phyloP scores from a whole-genome alignment of 805 yeast genomes.

The Ascoidea rubescens region DNA sequence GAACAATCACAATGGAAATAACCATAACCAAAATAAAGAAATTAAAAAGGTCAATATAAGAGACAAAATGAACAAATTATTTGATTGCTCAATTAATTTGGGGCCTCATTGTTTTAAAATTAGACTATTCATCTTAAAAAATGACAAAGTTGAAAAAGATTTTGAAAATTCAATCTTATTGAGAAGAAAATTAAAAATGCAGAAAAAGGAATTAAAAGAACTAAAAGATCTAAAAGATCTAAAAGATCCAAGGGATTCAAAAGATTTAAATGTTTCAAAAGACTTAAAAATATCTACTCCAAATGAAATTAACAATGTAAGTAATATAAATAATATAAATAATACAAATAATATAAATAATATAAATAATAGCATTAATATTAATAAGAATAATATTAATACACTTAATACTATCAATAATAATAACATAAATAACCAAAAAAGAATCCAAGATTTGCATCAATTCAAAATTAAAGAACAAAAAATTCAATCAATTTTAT shows the following conservation, averaged over 20 bases:
- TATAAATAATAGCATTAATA: neutral
- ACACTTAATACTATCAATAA: neutral
- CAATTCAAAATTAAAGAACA: too few species aligned
- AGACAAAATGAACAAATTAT: slow-evolving; percentile 79
- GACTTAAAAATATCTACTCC: too few species aligned
- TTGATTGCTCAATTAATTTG: slow-evolving; percentile 55
- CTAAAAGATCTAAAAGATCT: neutral
- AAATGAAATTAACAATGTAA: too few species aligned
- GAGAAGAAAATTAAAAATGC: slow-evolving; percentile 17
- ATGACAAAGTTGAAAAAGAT: slow-evolving; percentile 48
- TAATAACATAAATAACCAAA: neutral
- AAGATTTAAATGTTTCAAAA: too few species aligned
- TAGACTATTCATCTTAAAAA: slow-evolving; percentile 72
- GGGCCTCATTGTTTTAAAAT: slow-evolving; percentile 81
- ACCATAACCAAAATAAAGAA: neutral
- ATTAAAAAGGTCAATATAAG: slow-evolving; percentile 36
- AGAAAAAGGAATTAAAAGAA: slow-evolving; percentile 1
- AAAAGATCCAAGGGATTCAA: neutral
- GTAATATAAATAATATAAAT: neutral
- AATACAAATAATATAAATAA: neutral
- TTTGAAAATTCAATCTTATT: slow-evolving; percentile 22
- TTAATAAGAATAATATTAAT: neutral
- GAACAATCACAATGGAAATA: slow-evolving; percentile 12
- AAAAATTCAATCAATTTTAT: too few species aligned
- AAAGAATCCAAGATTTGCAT: neutral